phyloP scores from a whole-genome alignment of 164 flowering plant species.

The Sextonia rubra region DNA sequence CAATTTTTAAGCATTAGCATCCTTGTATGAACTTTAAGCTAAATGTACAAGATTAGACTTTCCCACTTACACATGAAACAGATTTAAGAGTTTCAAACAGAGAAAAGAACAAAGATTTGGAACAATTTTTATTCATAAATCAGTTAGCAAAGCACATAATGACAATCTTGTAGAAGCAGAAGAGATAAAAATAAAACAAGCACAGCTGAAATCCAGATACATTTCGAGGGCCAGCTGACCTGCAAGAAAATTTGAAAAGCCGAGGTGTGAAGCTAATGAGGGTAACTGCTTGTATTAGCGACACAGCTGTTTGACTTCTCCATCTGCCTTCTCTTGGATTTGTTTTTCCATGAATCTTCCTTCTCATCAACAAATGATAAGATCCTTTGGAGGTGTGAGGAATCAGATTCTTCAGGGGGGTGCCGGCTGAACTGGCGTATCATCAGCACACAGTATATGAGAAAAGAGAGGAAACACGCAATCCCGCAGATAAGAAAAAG shows the following conservation, averaged over 20 bases:
- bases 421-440: constrained; percentile 37
- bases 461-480: constrained; percentile 57
- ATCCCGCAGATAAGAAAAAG: constrained; percentile 67
- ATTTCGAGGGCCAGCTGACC: not conserved
- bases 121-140: too few relatives aligned
- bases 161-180: not conserved
- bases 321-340: constrained; percentile 4
- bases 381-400: constrained; percentile 44
- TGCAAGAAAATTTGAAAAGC: not conserved
- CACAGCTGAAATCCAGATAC: not conserved
- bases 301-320: not conserved
- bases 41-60: too few relatives aligned
- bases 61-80: too few relatives aligned
- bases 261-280: not conserved
- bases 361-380: constrained; percentile 13
- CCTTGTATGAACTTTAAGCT: too few relatives aligned
- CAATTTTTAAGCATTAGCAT: too few relatives aligned
- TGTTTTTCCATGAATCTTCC: constrained; percentile 1
- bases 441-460: constrained; percentile 33
- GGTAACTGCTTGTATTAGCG: not conserved
- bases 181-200: not conserved
- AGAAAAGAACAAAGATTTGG: too few relatives aligned
- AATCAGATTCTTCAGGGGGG: constrained; percentile 20
- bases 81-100: too few relatives aligned
- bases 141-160: not conserved